phyloP scores from a whole-genome alignment of 78 protist genomes.

The Bigelowiella natans region DNA sequence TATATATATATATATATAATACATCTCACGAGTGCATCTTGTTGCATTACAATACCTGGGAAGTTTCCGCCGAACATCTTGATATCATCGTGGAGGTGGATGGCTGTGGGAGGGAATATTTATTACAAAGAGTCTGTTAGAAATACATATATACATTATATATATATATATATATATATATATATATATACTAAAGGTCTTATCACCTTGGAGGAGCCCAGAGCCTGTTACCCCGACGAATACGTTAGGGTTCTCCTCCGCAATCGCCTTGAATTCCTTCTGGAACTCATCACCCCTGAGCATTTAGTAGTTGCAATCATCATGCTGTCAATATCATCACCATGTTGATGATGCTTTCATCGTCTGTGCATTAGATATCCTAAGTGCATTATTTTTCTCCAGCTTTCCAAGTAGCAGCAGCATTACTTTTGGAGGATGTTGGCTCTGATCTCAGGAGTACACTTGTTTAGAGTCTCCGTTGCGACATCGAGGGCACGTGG shows the following conservation, averaged over 20 bases:
- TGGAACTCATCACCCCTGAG: neutral
- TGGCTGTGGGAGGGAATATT: neutral
- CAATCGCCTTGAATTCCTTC: neutral
- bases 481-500: slow-evolving; percentile 11
- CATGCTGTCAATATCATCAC: too few relatives aligned
- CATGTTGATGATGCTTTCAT: too few relatives aligned
- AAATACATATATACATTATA: neutral
- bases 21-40: too few relatives aligned
- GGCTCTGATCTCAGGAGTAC: too few relatives aligned
- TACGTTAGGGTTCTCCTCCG: neutral
- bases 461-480: neutral
- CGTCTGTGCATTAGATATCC: too few relatives aligned
- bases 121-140: neutral
- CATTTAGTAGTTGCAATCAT: too few relatives aligned
- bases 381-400: too few relatives aligned
- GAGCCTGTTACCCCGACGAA: neutral
- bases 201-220: neutral
- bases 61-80: neutral
- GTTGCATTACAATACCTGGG: too few relatives aligned
- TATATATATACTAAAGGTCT: neutral
- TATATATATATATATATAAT: too few relatives aligned
- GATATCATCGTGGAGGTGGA: neutral
- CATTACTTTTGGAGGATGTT: too few relatives aligned
- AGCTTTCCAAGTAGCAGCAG: too few relatives aligned
- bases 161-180: neutral